Conservation (phyloP, 345 rosid species). For the Aurinia saxatilis region DNA sequence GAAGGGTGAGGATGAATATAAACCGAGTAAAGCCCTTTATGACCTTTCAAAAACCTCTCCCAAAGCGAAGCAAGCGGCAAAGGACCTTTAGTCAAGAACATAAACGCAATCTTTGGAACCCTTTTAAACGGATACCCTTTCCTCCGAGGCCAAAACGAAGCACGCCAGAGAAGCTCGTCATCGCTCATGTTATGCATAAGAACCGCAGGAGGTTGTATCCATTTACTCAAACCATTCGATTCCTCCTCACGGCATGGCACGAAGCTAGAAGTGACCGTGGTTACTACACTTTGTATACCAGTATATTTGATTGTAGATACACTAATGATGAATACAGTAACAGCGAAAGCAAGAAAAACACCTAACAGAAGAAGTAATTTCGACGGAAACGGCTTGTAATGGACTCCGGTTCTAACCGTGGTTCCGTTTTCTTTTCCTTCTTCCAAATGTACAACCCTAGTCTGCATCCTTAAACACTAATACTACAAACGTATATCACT, state of each 20-base stretch:
- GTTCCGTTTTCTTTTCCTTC: slow-evolving; percentile 58
- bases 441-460: slow-evolving; percentile 49
- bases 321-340: slow-evolving; percentile 60
- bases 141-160: slow-evolving; percentile 63
- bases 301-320: slow-evolving; percentile 52
- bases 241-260: slow-evolving; percentile 42
- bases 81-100: slow-evolving; percentile 95
- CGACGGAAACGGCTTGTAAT: slow-evolving; percentile 43
- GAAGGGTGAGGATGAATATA: slow-evolving; percentile 82
- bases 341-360: slow-evolving; percentile 42
- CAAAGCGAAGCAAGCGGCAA: slow-evolving; percentile 83
- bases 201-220: slow-evolving; percentile 57
- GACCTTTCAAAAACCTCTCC: slow-evolving; percentile 88
- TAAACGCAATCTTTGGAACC: slow-evolving; percentile 80
- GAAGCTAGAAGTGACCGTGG: slow-evolving; percentile 40
- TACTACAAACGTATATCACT: background rate
- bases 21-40: slow-evolving; percentile 64
- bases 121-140: slow-evolving; percentile 65
- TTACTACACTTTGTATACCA: slow-evolving; percentile 45
- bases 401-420: slow-evolving; percentile 29
- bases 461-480: slow-evolving; percentile 40
- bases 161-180: slow-evolving; percentile 75
- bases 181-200: slow-evolving; percentile 71
- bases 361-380: slow-evolving; percentile 49
- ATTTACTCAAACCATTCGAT: slow-evolving; percentile 32